These are phyloP conservation scores for Mortierella claussenii DNA, from an alignment of 192 early-diverging fungal genomes.

Conservation along the genomic window DNA sequence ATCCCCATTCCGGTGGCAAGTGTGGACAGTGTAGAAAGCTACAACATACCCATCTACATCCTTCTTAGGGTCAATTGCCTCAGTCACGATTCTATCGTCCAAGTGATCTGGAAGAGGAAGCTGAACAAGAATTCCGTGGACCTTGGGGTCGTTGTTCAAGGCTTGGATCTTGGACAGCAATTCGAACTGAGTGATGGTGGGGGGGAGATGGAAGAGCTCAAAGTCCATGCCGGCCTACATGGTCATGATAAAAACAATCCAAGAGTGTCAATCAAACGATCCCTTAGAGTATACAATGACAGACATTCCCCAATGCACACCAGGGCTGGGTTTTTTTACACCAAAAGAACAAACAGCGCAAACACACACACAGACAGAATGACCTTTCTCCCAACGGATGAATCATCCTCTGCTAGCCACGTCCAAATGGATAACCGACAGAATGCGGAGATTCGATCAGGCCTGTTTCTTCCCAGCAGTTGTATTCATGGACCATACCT, in stretches of 20 bases:
- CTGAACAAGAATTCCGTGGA: conserved; percentile 97
- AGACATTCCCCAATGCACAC: too few species aligned
- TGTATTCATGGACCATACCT: conserved; percentile 63
- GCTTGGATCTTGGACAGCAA: conserved; percentile 74
- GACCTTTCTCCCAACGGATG: not conserved
- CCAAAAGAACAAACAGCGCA: too few species aligned
- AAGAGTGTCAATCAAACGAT: too few species aligned
- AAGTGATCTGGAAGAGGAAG: conserved; percentile 92
- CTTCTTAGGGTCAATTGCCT: conserved; percentile 85
- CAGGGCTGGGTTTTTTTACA: not conserved
- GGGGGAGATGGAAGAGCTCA: conserved; percentile 50
- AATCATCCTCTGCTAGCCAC: too few species aligned
- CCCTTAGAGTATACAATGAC: too few species aligned
- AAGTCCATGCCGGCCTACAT: conserved; percentile 51
- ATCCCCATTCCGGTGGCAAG: too few species aligned
- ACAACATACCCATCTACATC: conserved; percentile 93
- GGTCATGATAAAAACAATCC: not conserved
- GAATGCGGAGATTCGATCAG: too few species aligned
- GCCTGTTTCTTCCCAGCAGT: too few species aligned
- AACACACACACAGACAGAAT: not conserved
- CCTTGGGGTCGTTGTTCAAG: conserved; percentile 83
- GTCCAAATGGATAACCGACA: too few species aligned
- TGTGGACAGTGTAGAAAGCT: too few species aligned
- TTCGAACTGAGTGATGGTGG: conserved; percentile 55
- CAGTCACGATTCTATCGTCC: conserved; percentile 83